Evolutionary conservation across 2,329 filamentous ascomycete species (phyloP).

Genomic region (Dactylonectria estremocensis): DNA sequence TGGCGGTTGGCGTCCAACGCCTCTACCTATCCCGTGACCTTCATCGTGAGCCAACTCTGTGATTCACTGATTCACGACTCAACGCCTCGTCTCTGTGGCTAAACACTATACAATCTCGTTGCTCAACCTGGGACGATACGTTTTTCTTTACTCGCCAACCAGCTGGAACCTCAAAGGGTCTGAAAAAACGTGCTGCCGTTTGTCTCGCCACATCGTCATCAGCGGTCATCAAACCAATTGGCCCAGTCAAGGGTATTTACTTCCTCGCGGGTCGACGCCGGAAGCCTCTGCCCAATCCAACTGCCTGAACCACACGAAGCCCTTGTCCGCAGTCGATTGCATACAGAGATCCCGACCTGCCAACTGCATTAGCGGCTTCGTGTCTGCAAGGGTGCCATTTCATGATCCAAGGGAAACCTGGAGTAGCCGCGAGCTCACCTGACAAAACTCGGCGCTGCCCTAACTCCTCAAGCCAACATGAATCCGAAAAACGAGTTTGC

Average conservation of each 20-base stretch:
- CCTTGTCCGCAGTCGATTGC: not conserved
- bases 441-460: not conserved
- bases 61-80: slow-evolving; percentile 37
- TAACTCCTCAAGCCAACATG: slow-evolving; percentile 21
- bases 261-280: slow-evolving; percentile 1
- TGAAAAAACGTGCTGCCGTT: slow-evolving; percentile 14
- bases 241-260: not conserved
- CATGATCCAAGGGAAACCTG: slow-evolving; percentile 11
- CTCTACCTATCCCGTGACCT: slow-evolving; percentile 44
- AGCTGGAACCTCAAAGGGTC: not conserved
- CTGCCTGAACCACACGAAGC: slow-evolving; percentile 7
- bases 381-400: slow-evolving; percentile 26
- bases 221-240: not conserved
- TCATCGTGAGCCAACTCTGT: slow-evolving; percentile 37
- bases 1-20: slow-evolving; percentile 26
- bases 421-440: not conserved
- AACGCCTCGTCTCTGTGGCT: slow-evolving; percentile 11
- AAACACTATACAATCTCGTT: not conserved
- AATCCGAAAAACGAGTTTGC: slow-evolving; percentile 47
- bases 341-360: not conserved
- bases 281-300: not conserved
- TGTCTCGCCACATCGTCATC: slow-evolving; percentile 1
- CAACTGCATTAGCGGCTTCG: slow-evolving; percentile 28
- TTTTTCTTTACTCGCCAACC: not conserved
- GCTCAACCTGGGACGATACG: not conserved